phyloP scores from a whole-genome alignment of 2,329 filamentous ascomycete species.

The Fusarium albidum region DNA sequence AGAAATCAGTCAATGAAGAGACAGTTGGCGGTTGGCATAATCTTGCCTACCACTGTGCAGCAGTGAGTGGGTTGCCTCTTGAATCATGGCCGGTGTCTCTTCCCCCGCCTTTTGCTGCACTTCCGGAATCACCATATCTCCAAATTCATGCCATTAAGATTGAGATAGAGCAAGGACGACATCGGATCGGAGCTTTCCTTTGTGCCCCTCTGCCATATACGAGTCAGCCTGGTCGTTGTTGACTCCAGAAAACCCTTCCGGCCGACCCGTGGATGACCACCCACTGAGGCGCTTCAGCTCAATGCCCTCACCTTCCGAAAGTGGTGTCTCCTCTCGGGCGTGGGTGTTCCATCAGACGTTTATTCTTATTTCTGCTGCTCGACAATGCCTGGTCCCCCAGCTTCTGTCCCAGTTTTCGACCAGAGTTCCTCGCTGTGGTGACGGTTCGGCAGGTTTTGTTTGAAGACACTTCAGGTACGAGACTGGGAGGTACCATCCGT shows the following conservation, averaged over 20 bases:
- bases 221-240: conserved; percentile 23
- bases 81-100: conserved; percentile 17
- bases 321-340: too few relatives aligned
- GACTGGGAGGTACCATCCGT: conserved; percentile 15
- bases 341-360: too few relatives aligned
- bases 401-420: conserved; percentile 20
- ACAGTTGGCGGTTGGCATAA: not conserved
- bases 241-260: conserved; percentile 3
- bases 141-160: conserved; percentile 32
- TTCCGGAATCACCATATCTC: conserved; percentile 21
- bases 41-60: not conserved
- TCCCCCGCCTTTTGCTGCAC: conserved; percentile 17
- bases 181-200: conserved; percentile 20
- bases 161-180: too few relatives aligned
- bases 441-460: not conserved
- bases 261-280: conserved; percentile 29
- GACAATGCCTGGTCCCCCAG: conserved; percentile 3
- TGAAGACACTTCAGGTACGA: conserved; percentile 1
- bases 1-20: not conserved
- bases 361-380: not conserved
- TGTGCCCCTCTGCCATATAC: conserved; percentile 10
- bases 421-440: conserved; percentile 24
- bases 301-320: conserved; percentile 7
- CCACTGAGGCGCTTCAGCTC: conserved; percentile 15
- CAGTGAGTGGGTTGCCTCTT: conserved; percentile 19